phyloP scores from a whole-genome alignment of 257 asterid genomes.

The Nicotiana tabacum region DNA sequence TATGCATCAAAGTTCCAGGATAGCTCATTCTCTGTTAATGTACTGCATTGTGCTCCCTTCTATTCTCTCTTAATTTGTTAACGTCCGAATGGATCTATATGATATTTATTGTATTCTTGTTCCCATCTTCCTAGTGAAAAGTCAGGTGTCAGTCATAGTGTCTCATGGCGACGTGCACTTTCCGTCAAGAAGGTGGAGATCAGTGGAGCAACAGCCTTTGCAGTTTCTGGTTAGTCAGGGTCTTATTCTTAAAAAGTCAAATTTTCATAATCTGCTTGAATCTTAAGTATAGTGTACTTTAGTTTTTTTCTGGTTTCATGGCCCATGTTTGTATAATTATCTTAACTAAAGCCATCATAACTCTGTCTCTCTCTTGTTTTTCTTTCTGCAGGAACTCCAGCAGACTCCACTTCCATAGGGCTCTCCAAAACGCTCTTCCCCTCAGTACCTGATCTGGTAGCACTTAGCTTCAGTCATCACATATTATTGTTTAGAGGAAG shows the following conservation, averaged over 20 bases:
- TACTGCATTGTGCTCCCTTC: not conserved
- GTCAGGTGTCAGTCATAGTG: conserved; percentile 83
- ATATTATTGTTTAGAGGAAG: not conserved
- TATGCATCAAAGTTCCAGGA: not conserved
- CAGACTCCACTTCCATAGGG: conserved; percentile 82
- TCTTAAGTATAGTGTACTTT: not conserved
- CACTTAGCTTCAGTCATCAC: not conserved
- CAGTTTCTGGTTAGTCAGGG: conserved; percentile 68
- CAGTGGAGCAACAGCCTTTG: conserved; percentile 69
- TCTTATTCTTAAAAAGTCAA: not conserved
- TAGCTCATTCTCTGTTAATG: not conserved
- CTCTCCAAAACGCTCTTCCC: conserved; percentile 65
- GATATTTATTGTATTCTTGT: not conserved
- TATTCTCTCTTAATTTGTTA: not conserved
- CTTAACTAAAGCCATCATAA: not conserved
- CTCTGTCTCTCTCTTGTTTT: not conserved
- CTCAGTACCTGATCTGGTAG: conserved; percentile 76
- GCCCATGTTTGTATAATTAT: not conserved
- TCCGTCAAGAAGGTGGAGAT: conserved; percentile 66
- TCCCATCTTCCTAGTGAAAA: conserved; percentile 47
- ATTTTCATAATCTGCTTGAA: not conserved
- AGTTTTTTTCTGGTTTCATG: not conserved
- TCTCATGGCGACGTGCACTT: conserved; percentile 57
- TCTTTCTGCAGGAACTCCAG: conserved; percentile 65
- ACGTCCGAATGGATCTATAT: not conserved